Conservation (phyloP, 2,329 filamentous ascomycete species). For the Boeremia lycopersici region DNA sequence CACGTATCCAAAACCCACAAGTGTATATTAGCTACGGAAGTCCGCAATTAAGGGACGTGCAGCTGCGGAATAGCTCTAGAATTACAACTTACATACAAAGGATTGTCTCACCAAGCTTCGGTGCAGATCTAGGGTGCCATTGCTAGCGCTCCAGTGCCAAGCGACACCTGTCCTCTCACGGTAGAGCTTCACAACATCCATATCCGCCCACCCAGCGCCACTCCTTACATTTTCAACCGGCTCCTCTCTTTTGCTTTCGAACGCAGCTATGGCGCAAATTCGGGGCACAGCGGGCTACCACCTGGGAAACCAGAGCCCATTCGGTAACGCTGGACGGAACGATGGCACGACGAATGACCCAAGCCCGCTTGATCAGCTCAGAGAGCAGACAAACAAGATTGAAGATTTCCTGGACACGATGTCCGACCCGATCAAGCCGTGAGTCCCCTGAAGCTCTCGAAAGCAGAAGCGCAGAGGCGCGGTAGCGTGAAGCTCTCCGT, state of each 20-base stretch:
- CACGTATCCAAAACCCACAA: conserved; percentile 10
- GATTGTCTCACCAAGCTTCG: conserved; percentile 18
- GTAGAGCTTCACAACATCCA: conserved; percentile 35
- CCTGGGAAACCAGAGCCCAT: conserved; percentile 75
- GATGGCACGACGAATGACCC: conserved; percentile 68
- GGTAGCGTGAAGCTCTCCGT: conserved; percentile 1
- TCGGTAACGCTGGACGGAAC: conserved; percentile 64
- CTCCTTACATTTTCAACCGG: conserved; percentile 23
- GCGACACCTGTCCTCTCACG: conserved; percentile 26
- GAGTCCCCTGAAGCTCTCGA: conserved; percentile 51
- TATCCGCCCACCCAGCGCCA: conserved; percentile 33
- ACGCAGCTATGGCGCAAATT: conserved; percentile 61
- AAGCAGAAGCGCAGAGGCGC: conserved; percentile 6
- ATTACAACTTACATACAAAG: conserved; percentile 13
- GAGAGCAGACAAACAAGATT: conserved; percentile 96
- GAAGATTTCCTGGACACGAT: conserved; percentile 88
- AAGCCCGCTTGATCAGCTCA: conserved; percentile 83
- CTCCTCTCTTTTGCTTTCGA: conserved; percentile 23
- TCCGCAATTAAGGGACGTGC: conserved; percentile 12
- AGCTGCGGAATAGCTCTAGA: conserved; percentile 11
- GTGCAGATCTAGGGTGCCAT: conserved; percentile 27
- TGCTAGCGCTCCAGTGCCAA: conserved; percentile 20
- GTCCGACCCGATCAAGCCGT: conserved; percentile 95
- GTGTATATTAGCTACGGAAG: background rate
- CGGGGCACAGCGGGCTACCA: conserved; percentile 78